Conservation (phyloP, 176 grass and related monocot species). For the Eremochloa ophiuroides region DNA sequence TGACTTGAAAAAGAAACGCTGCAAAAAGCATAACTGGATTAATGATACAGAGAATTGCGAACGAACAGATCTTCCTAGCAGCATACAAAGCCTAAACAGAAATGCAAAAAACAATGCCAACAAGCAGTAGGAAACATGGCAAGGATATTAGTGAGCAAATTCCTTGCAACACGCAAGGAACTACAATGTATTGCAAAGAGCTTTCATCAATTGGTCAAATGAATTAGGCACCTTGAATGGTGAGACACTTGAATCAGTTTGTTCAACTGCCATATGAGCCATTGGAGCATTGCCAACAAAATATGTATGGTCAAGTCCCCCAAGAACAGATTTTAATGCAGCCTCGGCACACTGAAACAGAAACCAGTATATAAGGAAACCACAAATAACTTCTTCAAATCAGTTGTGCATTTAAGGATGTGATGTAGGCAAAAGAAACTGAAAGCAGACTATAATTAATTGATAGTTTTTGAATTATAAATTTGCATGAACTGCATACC, state of each 20-base stretch:
- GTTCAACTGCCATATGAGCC: constrained; percentile 74
- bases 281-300: constrained; percentile 98
- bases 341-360: constrained; percentile 85
- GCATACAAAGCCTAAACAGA: background rate
- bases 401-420: background rate
- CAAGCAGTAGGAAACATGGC: background rate
- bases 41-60: background rate
- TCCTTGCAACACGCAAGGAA: background rate
- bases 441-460: background rate
- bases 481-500: constrained; percentile 38
- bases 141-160: background rate
- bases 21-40: constrained; percentile 11
- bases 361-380: background rate
- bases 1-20: constrained; percentile 98
- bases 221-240: constrained; percentile 59
- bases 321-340: constrained; percentile 76
- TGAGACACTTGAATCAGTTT: constrained; percentile 33
- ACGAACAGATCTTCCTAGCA: background rate
- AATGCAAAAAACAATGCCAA: background rate
- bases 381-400: background rate
- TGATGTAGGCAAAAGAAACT: background rate
- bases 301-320: constrained; percentile 73
- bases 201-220: background rate
- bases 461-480: background rate
- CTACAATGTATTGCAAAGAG: background rate